These are phyloP conservation scores for Sphagnum tenellum DNA, from an alignment of 225 moss, liverwort and hornwort genomes.

Conservation along the genomic window DNA sequence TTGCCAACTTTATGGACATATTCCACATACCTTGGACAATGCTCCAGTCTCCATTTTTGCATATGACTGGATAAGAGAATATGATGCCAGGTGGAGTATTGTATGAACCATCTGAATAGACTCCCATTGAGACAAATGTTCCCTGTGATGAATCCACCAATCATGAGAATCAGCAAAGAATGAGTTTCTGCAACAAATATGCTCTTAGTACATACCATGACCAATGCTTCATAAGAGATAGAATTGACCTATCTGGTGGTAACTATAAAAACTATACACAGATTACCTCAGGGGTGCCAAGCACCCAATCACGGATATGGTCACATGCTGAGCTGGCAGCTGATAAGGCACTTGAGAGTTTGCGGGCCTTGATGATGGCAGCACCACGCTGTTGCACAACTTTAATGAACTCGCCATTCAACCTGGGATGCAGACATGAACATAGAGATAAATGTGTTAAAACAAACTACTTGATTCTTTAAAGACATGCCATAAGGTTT, in stretches of 20 bases:
- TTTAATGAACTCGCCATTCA: constrained; percentile 93
- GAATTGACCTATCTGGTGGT: too few species aligned
- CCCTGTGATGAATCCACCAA: constrained; percentile 31
- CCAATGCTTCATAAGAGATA: too few species aligned
- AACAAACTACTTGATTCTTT: too few species aligned
- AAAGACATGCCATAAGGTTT: too few species aligned
- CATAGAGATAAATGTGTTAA: too few species aligned
- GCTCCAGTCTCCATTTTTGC: constrained; percentile 71
- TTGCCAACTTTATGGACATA: too few species aligned
- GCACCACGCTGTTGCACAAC: constrained; percentile 96
- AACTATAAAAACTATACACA: too few species aligned
- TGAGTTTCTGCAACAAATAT: neutral
- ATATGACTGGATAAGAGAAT: constrained; percentile 89
- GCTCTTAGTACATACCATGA: neutral
- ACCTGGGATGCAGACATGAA: constrained; percentile 21
- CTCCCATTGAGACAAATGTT: constrained; percentile 87
- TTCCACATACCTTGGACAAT: constrained; percentile 61
- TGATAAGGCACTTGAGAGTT: constrained; percentile 94
- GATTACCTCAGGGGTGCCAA: constrained; percentile 82
- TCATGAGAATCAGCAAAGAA: too few species aligned
- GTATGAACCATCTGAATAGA: constrained; percentile 97
- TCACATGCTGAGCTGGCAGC: constrained; percentile 98
- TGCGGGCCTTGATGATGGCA: constrained; percentile 96
- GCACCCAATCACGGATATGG: constrained; percentile 96
- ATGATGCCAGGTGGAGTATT: constrained; percentile 69